Base-by-base conservation (phyloP, 2,329 filamentous ascomycete genomes). In the Fusarium siculi region DNA sequence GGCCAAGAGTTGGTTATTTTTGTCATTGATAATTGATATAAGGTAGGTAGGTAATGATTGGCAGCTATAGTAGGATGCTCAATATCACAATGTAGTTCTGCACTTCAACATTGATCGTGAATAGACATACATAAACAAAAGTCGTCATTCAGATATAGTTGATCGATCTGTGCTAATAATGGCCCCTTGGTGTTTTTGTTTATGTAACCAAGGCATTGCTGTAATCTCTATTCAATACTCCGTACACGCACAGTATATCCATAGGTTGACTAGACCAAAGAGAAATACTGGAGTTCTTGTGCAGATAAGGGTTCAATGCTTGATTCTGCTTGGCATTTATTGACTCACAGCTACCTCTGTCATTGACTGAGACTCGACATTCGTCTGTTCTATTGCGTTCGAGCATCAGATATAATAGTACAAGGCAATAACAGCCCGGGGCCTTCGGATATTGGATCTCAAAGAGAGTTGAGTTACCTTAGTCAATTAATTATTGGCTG, bases 371-470 rank as follows among this genome's bases (percentile, higher is more conserved):
- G 25, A 34, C 25, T 52, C 18, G 40, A 42, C 30, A 42, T n/a
- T 30, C 43, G 50, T 40, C 50, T 57, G 23, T 18, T 59, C 49
- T 72, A 62, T 61, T 44, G 37, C 66, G 64, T 53, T 57, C 47
- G 56, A 64, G 63, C 60, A 52, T 64, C 64, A 74, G 54, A 65
- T 67, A 64, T 60, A 68, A 66, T 63, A 67, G 64, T 66, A 60
- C 64, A 65, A 65, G 43, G 21, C 63, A 63, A 53, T 43, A 63
- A 43, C 53, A 53, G 43, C 42, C 57, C 73, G 60, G 70, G 44
- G 50, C 39, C 52, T 55, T 72, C 71, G 71, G 71, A 74, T 60
- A 74, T 73, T 73, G 67, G 71, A 65, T 74, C 70, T 74, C 23
- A 59, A 63, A 58, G 52, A 52, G 52, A 69, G 55, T 49, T 46